Percentiles rank a stretch among this genome's conserved stretches.
These are phyloP conservation scores for Triangularia setosa DNA, from an alignment of 2,329 filamentous ascomycete genomes.

Conservation along the genomic window DNA sequence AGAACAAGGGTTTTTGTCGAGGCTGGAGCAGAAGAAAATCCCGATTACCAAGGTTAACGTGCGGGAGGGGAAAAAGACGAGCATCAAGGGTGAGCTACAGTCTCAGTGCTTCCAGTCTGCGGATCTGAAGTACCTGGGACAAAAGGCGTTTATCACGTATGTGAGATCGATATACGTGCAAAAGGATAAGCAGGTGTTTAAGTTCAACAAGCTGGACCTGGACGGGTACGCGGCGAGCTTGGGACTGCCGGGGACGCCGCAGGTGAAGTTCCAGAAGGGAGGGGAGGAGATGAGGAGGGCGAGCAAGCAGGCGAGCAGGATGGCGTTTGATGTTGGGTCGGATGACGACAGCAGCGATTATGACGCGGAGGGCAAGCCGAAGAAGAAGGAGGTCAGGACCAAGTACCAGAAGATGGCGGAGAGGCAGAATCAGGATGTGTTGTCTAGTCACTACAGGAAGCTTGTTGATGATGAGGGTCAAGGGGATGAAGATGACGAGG, in stretches of 20 bases:
- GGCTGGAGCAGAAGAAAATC: conserved; percentile 84
- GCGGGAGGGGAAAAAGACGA: conserved; percentile 82
- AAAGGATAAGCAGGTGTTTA: conserved; percentile 87
- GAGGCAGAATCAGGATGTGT: conserved; percentile 88
- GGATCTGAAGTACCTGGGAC: conserved; percentile 88
- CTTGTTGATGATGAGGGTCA: conserved; percentile 55
- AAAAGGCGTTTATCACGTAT: conserved; percentile 94
- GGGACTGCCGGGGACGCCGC: conserved; percentile 84
- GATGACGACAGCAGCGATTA: conserved; percentile 49
- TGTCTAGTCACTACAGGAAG: conserved; percentile 91
- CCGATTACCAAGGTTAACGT: conserved; percentile 84
- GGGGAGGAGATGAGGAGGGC: conserved; percentile 83
- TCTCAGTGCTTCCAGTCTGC: conserved; percentile 95
- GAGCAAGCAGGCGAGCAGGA: conserved; percentile 46
- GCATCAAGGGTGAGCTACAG: conserved; percentile 79
- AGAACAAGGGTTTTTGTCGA: conserved; percentile 83
- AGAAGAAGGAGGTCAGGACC: conserved; percentile 74
- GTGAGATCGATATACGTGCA: conserved; percentile 80
- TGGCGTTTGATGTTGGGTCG: conserved; percentile 47
- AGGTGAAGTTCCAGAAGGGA: conserved; percentile 89
- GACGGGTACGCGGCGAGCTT: conserved; percentile 83
- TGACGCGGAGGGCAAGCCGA: conserved; percentile 45
- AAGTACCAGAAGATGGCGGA: conserved; percentile 99
- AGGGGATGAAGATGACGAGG: conserved; percentile 44
- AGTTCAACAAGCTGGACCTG: conserved; percentile 75